Percentiles rank a stretch among this genome's conserved stretches.
phyloP scores from a whole-genome alignment of 345 rosid species.

The Lumnitzera littorea region DNA sequence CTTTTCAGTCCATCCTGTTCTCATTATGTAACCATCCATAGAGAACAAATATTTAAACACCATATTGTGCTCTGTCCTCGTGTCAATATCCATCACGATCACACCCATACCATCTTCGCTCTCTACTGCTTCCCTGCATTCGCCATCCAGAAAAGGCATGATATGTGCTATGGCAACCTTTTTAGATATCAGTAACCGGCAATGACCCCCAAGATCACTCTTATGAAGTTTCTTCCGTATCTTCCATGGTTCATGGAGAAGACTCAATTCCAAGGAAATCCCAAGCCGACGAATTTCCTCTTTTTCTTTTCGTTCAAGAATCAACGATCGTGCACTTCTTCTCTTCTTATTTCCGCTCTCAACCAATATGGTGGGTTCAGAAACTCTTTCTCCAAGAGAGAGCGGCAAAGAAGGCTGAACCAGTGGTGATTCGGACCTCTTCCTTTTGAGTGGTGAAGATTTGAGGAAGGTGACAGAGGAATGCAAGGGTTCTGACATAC shows the following conservation, averaged over 20 bases:
- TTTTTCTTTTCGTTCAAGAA: no score
- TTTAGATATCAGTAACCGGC: background rate
- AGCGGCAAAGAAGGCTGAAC: no score
- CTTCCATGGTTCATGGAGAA: background rate
- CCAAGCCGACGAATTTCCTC: no score
- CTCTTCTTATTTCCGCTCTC: no score
- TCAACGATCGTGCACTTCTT: no score
- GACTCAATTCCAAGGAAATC: no score
- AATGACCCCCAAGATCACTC: conserved; percentile 1
- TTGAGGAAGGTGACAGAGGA: no score
- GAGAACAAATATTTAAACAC: conserved; percentile 4
- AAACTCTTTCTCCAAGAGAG: no score
- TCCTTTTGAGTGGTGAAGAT: no score
- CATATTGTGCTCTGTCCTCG: conserved; percentile 1
- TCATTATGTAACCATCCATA: background rate
- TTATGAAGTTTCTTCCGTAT: conserved; percentile 2
- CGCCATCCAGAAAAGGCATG: background rate
- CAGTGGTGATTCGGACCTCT: no score
- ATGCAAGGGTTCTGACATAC: no score
- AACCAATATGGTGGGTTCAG: no score
- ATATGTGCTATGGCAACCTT: background rate
- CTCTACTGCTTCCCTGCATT: background rate
- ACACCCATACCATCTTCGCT: background rate
- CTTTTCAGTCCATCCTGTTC: background rate
- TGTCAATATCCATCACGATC: conserved; percentile 2